Conservation (phyloP, 140 eudicot species). For the Artemisia princeps region DNA sequence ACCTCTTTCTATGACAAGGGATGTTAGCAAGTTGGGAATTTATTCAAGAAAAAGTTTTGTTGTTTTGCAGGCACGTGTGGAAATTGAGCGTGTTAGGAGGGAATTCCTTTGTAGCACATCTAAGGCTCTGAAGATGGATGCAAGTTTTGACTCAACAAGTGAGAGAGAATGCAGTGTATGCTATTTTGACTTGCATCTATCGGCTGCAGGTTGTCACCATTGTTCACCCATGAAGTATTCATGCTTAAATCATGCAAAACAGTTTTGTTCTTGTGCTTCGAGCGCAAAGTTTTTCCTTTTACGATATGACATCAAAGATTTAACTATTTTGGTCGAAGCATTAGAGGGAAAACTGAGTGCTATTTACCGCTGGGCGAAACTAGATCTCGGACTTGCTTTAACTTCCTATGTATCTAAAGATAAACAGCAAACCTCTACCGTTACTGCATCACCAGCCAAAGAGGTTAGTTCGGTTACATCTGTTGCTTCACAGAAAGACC, state of each 20-base stretch:
- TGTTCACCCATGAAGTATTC: constrained; percentile 92
- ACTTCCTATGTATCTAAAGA: constrained; percentile 66
- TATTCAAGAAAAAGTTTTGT: not conserved
- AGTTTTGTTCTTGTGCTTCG: constrained; percentile 81
- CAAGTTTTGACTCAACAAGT: constrained; percentile 63
- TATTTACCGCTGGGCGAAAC: constrained; percentile 94
- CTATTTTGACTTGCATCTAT: constrained; percentile 76
- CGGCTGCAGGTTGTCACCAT: constrained; percentile 86
- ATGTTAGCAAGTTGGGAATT: not conserved
- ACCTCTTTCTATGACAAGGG: not conserved
- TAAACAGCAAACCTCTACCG: constrained; percentile 26
- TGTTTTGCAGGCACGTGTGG: constrained; percentile 60
- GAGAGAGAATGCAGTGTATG: constrained; percentile 93
- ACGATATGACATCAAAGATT: constrained; percentile 72
- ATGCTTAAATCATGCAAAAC: constrained; percentile 89
- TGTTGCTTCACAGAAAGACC: too few relatives aligned
- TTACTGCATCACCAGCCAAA: constrained; percentile 24
- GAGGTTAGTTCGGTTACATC: constrained; percentile 9
- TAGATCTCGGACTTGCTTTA: constrained; percentile 77
- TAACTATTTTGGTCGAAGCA: constrained; percentile 82
- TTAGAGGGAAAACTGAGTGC: constrained; percentile 95
- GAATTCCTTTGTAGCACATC: constrained; percentile 73
- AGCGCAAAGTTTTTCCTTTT: constrained; percentile 77
- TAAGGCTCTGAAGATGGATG: constrained; percentile 80
- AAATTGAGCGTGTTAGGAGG: constrained; percentile 78